Conservation (phyloP, 2,329 filamentous ascomycete species). For the Didymella exigua region DNA sequence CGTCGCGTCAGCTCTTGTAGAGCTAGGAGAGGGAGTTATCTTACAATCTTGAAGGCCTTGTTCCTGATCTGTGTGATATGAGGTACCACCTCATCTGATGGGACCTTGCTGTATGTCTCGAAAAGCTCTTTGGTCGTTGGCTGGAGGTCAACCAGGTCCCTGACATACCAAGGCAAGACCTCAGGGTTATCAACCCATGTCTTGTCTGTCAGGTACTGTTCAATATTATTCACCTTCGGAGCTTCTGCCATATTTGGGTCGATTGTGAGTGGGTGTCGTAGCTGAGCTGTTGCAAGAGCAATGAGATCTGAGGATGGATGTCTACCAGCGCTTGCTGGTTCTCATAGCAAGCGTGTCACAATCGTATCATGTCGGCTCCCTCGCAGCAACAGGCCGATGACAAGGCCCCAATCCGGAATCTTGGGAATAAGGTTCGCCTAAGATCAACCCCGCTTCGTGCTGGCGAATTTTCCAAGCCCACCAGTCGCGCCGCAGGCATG, state of each 20-base stretch:
- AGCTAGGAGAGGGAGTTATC: background rate
- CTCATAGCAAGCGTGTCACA: background rate
- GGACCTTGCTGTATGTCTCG: constrained; percentile 49
- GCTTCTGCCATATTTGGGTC: constrained; percentile 19
- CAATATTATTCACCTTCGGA: constrained; percentile 16
- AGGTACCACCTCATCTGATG: constrained; percentile 40
- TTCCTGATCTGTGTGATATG: constrained; percentile 46
- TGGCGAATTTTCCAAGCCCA: background rate
- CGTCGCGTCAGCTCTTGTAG: background rate
- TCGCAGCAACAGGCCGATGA: constrained; percentile 2
- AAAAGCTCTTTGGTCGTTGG: constrained; percentile 43
- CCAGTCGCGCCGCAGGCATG: background rate
- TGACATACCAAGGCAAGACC: constrained; percentile 40
- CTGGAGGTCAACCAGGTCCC: constrained; percentile 37
- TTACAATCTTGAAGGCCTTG: constrained; percentile 40
- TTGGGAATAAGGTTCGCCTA: constrained; percentile 6
- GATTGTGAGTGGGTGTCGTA: background rate
- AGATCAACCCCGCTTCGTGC: constrained; percentile 9
- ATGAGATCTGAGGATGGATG: background rate
- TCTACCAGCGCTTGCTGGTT: background rate
- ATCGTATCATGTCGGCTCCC: background rate
- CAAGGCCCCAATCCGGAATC: background rate
- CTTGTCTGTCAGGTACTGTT: constrained; percentile 25
- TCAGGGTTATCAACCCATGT: constrained; percentile 28
- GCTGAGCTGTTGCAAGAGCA: background rate